These are phyloP conservation scores for Linum usitatissimum DNA, from an alignment of 345 rosid genomes.

Conservation along the genomic window DNA sequence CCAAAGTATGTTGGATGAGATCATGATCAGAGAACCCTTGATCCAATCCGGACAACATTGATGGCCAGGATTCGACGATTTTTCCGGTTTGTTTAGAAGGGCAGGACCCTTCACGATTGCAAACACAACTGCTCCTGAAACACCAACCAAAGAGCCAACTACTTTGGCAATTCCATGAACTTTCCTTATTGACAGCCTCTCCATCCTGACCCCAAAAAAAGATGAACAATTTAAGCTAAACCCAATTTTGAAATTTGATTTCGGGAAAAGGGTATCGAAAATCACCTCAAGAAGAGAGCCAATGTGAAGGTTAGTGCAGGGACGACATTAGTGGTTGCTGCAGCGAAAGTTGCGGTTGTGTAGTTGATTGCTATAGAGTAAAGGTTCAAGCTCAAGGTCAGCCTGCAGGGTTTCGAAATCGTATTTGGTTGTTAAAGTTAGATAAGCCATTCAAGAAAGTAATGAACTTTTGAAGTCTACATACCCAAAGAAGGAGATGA, in stretches of 20 bases:
- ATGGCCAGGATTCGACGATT: slow-evolving; percentile 1
- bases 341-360: slow-evolving; percentile 79
- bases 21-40: slow-evolving; percentile 66
- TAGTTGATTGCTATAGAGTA: slow-evolving; percentile 53
- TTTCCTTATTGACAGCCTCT: slow-evolving; percentile 21
- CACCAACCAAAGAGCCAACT: slow-evolving; percentile 43
- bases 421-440: too few relatives aligned
- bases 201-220: too few relatives aligned
- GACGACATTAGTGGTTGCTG: slow-evolving; percentile 65
- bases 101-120: slow-evolving; percentile 72
- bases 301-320: slow-evolving; percentile 67
- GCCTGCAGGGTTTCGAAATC: slow-evolving; percentile 30
- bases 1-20: slow-evolving; percentile 61
- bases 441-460: too few relatives aligned
- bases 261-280: neutral
- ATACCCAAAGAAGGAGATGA: slow-evolving; percentile 44
- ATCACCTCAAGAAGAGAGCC: slow-evolving; percentile 52
- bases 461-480: too few relatives aligned
- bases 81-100: slow-evolving; percentile 17
- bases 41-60: slow-evolving; percentile 33
- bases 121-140: slow-evolving; percentile 65
- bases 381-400: slow-evolving; percentile 57
- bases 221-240: neutral
- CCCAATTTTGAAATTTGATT: neutral
- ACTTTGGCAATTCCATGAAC: slow-evolving; percentile 55